Conservation (phyloP, 2,329 filamentous ascomycete genomes). For the Achaetomium macrosporum region DNA sequence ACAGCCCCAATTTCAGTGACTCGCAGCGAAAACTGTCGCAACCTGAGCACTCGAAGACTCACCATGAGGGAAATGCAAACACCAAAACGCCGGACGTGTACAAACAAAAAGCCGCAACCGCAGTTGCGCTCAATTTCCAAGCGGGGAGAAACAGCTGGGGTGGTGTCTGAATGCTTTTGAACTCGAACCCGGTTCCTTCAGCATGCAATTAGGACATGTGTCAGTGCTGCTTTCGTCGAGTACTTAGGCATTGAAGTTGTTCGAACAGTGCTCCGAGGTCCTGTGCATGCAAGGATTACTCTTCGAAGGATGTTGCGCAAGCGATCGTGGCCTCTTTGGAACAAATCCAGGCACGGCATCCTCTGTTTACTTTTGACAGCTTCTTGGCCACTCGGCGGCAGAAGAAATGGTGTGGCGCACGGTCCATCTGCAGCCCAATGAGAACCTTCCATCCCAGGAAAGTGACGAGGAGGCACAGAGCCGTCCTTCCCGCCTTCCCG, state of each 20-base stretch:
- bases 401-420: slow-evolving; percentile 12
- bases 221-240: too few species aligned
- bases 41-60: background rate
- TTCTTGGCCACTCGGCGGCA: slow-evolving; percentile 13
- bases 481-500: slow-evolving; percentile 6
- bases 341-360: slow-evolving; percentile 18
- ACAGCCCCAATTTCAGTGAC: background rate
- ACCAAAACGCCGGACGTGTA: slow-evolving; percentile 18
- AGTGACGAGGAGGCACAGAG: slow-evolving; percentile 7
- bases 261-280: background rate
- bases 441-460: background rate
- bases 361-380: slow-evolving; percentile 25
- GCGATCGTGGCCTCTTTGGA: slow-evolving; percentile 16
- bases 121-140: slow-evolving; percentile 5
- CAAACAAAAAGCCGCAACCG: slow-evolving; percentile 13
- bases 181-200: background rate
- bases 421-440: slow-evolving; percentile 9
- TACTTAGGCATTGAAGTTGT: background rate
- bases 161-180: too few species aligned
- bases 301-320: slow-evolving; percentile 11
- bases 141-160: background rate
- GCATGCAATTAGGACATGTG: too few species aligned
- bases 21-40: background rate
- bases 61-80: slow-evolving; percentile 12
- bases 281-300: slow-evolving; percentile 1